These are phyloP conservation scores for Dalbergia cochinchinensis DNA, from an alignment of 306 rosid species.

Conservation along the genomic window DNA sequence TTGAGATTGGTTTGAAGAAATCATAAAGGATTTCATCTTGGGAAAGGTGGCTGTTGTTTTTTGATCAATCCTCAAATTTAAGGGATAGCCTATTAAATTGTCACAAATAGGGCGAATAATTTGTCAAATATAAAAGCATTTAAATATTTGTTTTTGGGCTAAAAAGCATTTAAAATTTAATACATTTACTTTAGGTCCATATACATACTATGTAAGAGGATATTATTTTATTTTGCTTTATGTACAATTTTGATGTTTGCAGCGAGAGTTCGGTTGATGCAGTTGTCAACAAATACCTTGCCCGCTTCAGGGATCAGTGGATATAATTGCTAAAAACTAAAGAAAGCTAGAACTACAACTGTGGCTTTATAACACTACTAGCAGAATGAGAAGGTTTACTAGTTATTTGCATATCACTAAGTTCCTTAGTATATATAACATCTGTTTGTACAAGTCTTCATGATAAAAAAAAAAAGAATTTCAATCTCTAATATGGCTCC, in stretches of 20 bases:
- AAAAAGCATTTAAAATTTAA: too few species aligned
- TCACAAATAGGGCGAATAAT: too few species aligned
- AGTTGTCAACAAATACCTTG: too few species aligned
- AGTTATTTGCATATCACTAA: slow-evolving; percentile 10
- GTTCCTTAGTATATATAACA: slow-evolving; percentile 4
- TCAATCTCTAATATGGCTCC: slow-evolving; percentile 39
- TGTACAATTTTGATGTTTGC: too few species aligned
- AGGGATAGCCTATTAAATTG: neutral
- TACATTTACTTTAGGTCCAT: too few species aligned
- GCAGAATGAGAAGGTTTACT: slow-evolving; percentile 21
- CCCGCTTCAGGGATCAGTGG: too few species aligned
- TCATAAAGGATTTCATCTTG: slow-evolving; percentile 14
- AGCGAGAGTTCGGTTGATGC: too few species aligned
- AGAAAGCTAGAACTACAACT: neutral
- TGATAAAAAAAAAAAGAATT: neutral
- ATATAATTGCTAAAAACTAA: neutral
- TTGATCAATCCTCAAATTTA: slow-evolving; percentile 1
- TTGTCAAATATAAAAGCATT: too few species aligned
- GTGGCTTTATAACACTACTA: neutral
- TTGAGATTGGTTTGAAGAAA: slow-evolving; percentile 37
- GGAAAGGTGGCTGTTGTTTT: neutral
- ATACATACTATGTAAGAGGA: neutral
- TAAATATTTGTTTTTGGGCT: too few species aligned
- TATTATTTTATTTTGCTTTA: too few species aligned
- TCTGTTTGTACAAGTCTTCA: slow-evolving; percentile 22